phyloP scores from a whole-genome alignment of 148 eudicot genomes.

The Nepenthes mirabilis region DNA sequence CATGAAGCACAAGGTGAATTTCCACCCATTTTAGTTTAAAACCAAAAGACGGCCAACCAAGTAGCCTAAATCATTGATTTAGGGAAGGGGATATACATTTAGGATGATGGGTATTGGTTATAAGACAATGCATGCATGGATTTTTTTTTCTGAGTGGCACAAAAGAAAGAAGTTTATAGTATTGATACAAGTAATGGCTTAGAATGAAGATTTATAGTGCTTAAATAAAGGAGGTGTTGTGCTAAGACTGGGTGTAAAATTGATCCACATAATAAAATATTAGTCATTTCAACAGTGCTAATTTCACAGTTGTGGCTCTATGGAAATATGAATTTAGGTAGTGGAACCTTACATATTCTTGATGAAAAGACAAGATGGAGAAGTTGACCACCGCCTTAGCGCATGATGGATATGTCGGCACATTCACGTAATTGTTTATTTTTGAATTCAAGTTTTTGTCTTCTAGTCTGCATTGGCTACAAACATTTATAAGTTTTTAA shows the following conservation, averaged over 20 bases:
- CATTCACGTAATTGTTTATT: background rate
- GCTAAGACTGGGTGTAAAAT: background rate
- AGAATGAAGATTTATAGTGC: background rate
- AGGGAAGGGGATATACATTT: background rate
- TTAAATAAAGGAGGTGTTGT: background rate
- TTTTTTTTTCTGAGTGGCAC: no score
- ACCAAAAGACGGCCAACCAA: constrained; percentile 23
- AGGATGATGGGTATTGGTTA: background rate
- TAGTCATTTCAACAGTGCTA: background rate
- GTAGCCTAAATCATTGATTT: constrained; percentile 7
- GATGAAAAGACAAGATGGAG: background rate
- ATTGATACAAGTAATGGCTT: background rate
- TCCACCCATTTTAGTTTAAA: constrained; percentile 17
- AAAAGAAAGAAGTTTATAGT: no score
- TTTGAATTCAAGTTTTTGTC: background rate
- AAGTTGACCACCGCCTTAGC: background rate
- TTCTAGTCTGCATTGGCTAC: background rate
- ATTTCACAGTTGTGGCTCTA: background rate
- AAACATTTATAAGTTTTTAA: background rate
- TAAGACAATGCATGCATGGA: no score
- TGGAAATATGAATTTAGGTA: no score
- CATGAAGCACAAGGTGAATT: constrained; percentile 92
- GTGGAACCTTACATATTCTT: background rate
- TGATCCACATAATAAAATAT: background rate
- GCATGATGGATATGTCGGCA: background rate